Conservation (phyloP, 257 asterid species). For the Solanum virginianum region DNA sequence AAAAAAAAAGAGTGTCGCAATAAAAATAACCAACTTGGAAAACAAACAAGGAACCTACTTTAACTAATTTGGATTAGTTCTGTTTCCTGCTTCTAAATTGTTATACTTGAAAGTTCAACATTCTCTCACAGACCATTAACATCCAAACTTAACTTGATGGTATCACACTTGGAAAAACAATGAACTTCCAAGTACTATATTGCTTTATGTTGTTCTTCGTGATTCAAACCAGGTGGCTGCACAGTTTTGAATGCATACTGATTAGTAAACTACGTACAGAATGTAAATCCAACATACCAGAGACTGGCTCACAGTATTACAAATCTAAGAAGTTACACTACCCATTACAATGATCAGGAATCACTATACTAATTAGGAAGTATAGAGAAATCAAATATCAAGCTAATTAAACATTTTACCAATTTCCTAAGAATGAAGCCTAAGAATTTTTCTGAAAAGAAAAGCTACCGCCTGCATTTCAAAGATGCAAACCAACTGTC, state of each 20-base stretch:
- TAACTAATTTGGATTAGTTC: neutral
- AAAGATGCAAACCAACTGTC: neutral
- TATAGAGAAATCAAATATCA: neutral
- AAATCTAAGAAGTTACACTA: neutral
- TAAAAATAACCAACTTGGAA: too few species aligned
- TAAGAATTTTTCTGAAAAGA: neutral
- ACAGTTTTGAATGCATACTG: too few species aligned
- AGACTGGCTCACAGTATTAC: neutral
- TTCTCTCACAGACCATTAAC: neutral
- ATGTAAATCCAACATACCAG: neutral
- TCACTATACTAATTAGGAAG: neutral
- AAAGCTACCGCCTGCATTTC: neutral
- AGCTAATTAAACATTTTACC: neutral
- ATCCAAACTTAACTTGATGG: neutral
- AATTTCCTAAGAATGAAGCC: neutral
- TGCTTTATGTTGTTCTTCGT: too few species aligned
- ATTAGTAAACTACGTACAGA: neutral
- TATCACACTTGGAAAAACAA: too few species aligned
- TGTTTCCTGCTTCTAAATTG: neutral
- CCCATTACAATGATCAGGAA: neutral
- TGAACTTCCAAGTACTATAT: too few species aligned
- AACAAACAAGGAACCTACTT: neutral
- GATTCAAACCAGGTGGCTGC: too few species aligned
- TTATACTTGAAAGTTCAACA: neutral
- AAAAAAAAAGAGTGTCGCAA: too few species aligned